Evolutionary conservation across 495 filamentous ascomycete genomes (phyloP).

Genomic region (Penicillium fimorum): DNA sequence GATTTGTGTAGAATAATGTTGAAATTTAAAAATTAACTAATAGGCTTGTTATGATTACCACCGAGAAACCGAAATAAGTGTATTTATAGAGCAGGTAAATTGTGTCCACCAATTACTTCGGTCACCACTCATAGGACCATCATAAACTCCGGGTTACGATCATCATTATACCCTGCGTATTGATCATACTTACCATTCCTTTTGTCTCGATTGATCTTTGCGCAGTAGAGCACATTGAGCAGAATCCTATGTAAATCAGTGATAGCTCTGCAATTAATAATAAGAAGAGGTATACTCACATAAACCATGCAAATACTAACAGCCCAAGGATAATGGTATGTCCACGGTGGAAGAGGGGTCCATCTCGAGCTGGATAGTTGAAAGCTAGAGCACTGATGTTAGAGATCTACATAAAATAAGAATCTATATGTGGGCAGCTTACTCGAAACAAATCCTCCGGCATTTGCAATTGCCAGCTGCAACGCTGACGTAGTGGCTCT

Average conservation of each 20-base stretch:
- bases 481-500: constrained; percentile 55
- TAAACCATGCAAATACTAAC: constrained; percentile 59
- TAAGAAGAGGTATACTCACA: constrained; percentile 48
- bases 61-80: not conserved
- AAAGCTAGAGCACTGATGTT: constrained; percentile 41
- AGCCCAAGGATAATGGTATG: constrained; percentile 60
- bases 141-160: constrained; percentile 64
- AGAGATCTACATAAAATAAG: not conserved
- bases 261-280: not conserved
- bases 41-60: not conserved
- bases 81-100: not conserved
- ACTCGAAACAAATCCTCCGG: constrained; percentile 57
- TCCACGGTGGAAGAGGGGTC: constrained; percentile 48
- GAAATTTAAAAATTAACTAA: not conserved
- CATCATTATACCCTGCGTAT: constrained; percentile 59
- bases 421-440: constrained; percentile 28
- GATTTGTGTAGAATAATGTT: not conserved
- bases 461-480: constrained; percentile 56
- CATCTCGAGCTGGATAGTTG: constrained; percentile 55
- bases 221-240: constrained; percentile 62
- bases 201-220: constrained; percentile 67
- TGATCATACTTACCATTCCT: constrained; percentile 58
- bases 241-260: constrained; percentile 46
- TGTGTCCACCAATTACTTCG: not conserved
- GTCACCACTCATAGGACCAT: constrained; percentile 44